Percentiles rank a stretch among this genome's conserved stretches.
Evolutionary conservation across 371 early-diverging fungal genomes (phyloP).

Genomic region (Coemansia linderi): DNA sequence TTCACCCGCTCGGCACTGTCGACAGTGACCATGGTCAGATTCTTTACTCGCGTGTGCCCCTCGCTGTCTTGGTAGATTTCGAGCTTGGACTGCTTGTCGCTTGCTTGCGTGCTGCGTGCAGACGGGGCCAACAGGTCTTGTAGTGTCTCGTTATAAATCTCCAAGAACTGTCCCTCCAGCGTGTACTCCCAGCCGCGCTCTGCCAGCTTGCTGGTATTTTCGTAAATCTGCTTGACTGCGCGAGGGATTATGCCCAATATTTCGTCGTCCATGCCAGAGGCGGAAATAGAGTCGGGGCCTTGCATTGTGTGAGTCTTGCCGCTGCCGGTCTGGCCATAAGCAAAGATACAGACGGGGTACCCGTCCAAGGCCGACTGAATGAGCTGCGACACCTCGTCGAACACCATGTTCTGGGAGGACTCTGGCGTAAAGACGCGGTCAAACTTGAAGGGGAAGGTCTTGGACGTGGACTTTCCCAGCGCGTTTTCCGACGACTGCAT

Average conservation of each 20-base stretch:
- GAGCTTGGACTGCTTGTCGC: conserved; percentile 60
- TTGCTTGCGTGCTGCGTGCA: conserved; percentile 11
- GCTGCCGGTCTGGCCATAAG: conserved; percentile 99
- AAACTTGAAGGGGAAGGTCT: conserved; percentile 76
- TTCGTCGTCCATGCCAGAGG: conserved; percentile 48
- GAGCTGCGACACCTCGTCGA: conserved; percentile 92
- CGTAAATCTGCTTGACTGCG: conserved; percentile 84
- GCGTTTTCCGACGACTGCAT: conserved; percentile 54
- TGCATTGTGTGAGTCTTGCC: conserved; percentile 95
- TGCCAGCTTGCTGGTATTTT: conserved; percentile 68
- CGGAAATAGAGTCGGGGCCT: conserved; percentile 57
- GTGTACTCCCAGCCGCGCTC: conserved; percentile 86
- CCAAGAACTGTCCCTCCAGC: conserved; percentile 86
- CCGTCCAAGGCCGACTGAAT: conserved; percentile 97
- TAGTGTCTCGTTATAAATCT: conserved; percentile 96
- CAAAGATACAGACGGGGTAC: conserved; percentile 98
- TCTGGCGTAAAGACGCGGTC: conserved; percentile 81
- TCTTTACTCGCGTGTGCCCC: conserved; percentile 79
- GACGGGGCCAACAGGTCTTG: conserved; percentile 74
- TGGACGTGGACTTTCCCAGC: conserved; percentile 55
- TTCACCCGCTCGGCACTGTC: conserved; percentile 74
- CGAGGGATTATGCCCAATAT: conserved; percentile 87
- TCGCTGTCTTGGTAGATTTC: conserved; percentile 78
- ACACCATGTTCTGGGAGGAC: conserved; percentile 80
- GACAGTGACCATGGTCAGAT: conserved; percentile 66